Percentiles rank a stretch among this genome's conserved stretches.
phyloP scores from a whole-genome alignment of 805 yeast genomes.

The Ogataea paradorogensis region DNA sequence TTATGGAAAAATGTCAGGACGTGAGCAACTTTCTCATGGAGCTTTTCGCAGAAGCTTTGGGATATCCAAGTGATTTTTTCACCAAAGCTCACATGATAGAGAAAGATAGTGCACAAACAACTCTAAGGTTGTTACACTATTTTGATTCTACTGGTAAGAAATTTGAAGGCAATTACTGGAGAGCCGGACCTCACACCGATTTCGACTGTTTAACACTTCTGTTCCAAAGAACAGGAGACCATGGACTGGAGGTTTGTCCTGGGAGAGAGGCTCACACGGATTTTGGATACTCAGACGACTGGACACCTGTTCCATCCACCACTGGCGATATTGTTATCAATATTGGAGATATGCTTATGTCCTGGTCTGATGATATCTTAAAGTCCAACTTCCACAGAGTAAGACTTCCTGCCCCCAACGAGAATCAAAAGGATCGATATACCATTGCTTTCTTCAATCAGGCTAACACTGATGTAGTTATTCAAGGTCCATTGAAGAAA shows the following conservation, averaged over 20 bases:
- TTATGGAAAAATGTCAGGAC: constrained; percentile 26
- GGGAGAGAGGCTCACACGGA: constrained; percentile 36
- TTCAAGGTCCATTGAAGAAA: constrained; percentile 29
- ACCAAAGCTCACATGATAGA: constrained; percentile 29
- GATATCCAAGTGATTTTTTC: constrained; percentile 29
- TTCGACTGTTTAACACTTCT: constrained; percentile 35
- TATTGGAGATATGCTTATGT: constrained; percentile 40
- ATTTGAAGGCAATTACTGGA: constrained; percentile 29
- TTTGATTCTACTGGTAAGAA: constrained; percentile 28
- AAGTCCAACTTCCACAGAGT: constrained; percentile 38
- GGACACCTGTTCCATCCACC: constrained; percentile 34
- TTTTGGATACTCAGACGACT: constrained; percentile 34
- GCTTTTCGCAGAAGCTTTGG: constrained; percentile 32
- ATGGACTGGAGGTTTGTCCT: constrained; percentile 37
- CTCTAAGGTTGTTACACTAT: constrained; percentile 35
- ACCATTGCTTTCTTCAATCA: constrained; percentile 37
- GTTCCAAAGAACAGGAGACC: constrained; percentile 36
- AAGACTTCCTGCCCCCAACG: constrained; percentile 29
- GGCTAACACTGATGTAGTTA: constrained; percentile 33
- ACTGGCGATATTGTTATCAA: constrained; percentile 37
- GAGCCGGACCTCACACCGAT: constrained; percentile 39
- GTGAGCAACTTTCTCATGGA: constrained; percentile 28
- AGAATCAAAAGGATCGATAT: constrained; percentile 31
- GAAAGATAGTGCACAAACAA: constrained; percentile 32
- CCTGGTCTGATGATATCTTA: constrained; percentile 35